Base-by-base conservation (phyloP, 768 basidiomycete species). In the Lepiota venenata region DNA sequence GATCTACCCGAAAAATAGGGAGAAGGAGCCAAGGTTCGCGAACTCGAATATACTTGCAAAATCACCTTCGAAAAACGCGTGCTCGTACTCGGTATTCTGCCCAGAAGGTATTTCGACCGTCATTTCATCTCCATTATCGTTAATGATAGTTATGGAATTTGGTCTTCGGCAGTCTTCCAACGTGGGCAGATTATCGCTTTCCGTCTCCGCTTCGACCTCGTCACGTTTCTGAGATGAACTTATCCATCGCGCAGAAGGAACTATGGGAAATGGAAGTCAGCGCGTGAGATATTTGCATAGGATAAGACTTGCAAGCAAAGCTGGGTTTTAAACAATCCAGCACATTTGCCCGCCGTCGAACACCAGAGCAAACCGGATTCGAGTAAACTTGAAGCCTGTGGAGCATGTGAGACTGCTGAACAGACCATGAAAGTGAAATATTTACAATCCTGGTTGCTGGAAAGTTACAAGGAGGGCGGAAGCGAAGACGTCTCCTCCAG, bases 21-120 rank as follows among this genome's bases (percentile, higher is more conserved):
- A 25, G 25, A 25, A 5, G 25, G 25, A 25, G 5, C 25, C 25
- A 25, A 25, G 25, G 25, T 53, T 53, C 9, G 52, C 52, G 14
- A 53, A 22, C 8, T 40, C 39, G 11, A 53, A 25, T 10, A 53
- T 27, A 8, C 25, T 53, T 12, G 44, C 22, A 3, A 37, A 53
- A 12, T 53, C 27, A 2, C 52, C 52, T 5, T 46, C 25, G 14
- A 46, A 36, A 32, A 53, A 53, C 9, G 43, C 52, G 16, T 38
- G n/a, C 20, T 53, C 52, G 14, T 46, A 53, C 10, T 47, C 52
- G 18, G 43, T 44, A 20, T 53, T 53, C 21, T 53, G 43, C 38
- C 52, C 52, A 2, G 46, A 43, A 3, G 52, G 52, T 4, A 53
- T 37, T 4, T 35, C 29, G 37, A 53, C 47, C 18, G 37, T 53